Evolutionary conservation across 257 asterid genomes (phyloP), one percentile per base, ranked within the genome.

Genomic region (Penstemon barbatus): DNA sequence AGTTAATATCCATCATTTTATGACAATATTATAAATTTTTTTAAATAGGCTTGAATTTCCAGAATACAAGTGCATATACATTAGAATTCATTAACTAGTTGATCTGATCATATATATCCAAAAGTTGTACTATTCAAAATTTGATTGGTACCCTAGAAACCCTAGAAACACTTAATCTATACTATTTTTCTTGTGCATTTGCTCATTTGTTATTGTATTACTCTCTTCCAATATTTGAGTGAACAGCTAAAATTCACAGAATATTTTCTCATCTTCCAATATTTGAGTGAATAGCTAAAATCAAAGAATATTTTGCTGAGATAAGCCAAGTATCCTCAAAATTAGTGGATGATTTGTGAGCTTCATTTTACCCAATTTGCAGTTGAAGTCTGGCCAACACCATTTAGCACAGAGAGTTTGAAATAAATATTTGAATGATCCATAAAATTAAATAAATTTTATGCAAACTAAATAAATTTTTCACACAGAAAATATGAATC

Each of bases 281-380:
- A 15, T 15, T 15, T 15, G 18, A 15, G 18, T 15, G 18, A 15
- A 15, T 0, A 15, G 18, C 18, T 15, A 15, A 15, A 15, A 15
- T 15, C 33, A 25, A 0, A 25, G 33, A 25, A 15, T 15, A 25
- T 25, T 25, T 25, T 25, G 33, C 33, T 25, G 33, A 25, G 33
- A 25, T 25, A 25, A 1, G 33, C 2, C 33, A 25, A 25, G 33
- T 25, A 1, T 25, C 33, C 33, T 25, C 33, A 25, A 25, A 25
- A 25, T 25, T 1, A 25, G 33, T 25, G 33, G 33, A 25, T 25
- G 33, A 25, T 25, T 25, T 25, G 33, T 25, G 33, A 5, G 33
- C 25, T 74, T 37, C 13, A 7, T 40, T 12, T 62, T 55, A 40
- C 69, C 64, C 19, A 42, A 11, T 46, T 5, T 50, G 61, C 60